A percentile compares a stretch with the other conserved stretches of the same genome.
Conservation (phyloP, 352 stramenopile genomes). For the Pythium scleroteichum region DNA sequence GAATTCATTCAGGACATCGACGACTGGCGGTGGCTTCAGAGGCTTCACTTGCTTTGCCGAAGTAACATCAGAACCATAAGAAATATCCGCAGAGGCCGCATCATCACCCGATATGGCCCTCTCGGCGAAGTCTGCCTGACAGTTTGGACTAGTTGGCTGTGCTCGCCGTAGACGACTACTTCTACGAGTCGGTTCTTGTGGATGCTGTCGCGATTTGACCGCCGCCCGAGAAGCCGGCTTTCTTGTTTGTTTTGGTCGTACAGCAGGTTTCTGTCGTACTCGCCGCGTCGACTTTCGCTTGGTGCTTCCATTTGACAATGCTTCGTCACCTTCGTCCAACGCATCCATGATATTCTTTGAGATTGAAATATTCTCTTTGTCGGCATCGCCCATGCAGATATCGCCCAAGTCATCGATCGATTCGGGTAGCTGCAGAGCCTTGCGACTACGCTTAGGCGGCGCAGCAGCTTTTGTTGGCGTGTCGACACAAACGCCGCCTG, state of each 20-base stretch:
- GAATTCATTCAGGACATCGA: constrained; percentile 17
- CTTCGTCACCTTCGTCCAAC: constrained; percentile 16
- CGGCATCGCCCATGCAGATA: neutral
- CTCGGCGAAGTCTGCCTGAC: neutral
- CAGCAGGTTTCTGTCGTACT: constrained; percentile 1
- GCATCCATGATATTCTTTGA: constrained; percentile 24
- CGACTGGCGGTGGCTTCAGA: neutral
- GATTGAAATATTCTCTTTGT: constrained; percentile 15
- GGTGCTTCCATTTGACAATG: neutral
- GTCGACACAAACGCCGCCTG: constrained; percentile 39
- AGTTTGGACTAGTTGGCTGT: neutral
- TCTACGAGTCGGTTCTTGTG: constrained; percentile 3
- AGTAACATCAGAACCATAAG: no score
- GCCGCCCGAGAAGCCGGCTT: neutral
- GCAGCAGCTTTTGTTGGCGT: constrained; percentile 40
- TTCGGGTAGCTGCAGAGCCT: constrained; percentile 3
- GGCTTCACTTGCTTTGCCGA: no score
- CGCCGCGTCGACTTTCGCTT: constrained; percentile 7
- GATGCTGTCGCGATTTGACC: neutral
- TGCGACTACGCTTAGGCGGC: constrained; percentile 46
- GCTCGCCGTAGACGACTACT: constrained; percentile 9
- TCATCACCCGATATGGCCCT: neutral
- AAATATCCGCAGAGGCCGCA: no score
- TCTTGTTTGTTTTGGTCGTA: neutral
- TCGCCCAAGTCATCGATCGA: neutral